Base-by-base conservation (phyloP, 208 protist genomes). In the Lotmaria passim region DNA sequence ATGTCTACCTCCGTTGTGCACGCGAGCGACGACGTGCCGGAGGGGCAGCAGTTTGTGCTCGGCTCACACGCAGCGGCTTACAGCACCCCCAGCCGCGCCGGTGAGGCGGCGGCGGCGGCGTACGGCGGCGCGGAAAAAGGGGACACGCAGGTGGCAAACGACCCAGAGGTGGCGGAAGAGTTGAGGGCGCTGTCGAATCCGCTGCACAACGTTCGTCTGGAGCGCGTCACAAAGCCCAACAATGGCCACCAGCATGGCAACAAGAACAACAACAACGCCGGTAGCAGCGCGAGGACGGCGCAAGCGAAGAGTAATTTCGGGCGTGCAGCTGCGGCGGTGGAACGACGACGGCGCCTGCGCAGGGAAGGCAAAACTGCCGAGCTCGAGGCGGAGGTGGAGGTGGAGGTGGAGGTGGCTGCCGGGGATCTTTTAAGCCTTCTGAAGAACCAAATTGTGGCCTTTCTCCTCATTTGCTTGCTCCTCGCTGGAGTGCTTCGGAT, bases 401-500 rank as follows among this genome's bases (percentile, higher is more conserved):
- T 36, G 50, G 50, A 34, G 50, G 68, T 15, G 30, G 34, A 43
- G 50, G 28, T 7, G 46, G 36, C 21, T 4, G 43, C 33, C 2
- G 24, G 53, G 7, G 53, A 43, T 1, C 1, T 69, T 11, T n/a
- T 59, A 1, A 1, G 0, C 2, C 1, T 77, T 6, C 23, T 77
- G 0, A 71, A 62, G 23, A 78, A 75, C 24, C 56, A 61, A 8
- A 63, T 47, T 36, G 50, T 75, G 12, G 72, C 72, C 0, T 72
- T 78, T 58, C 0, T 72, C 3, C 23, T 83, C 3, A 71, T 83
- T n/a, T 61, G 46, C 21, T 24, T 67, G 1, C 61, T 83, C 5
- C 47, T 83, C 38, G 39, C 70, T 21, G 41, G 33, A 0, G 69
- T 83, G 24, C 39, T 83, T 17, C 63, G 72, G 28, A 77, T 77